Base-by-base conservation (phyloP, 2,329 filamentous ascomycete genomes). In the Phyllosticta citrichinensis region DNA sequence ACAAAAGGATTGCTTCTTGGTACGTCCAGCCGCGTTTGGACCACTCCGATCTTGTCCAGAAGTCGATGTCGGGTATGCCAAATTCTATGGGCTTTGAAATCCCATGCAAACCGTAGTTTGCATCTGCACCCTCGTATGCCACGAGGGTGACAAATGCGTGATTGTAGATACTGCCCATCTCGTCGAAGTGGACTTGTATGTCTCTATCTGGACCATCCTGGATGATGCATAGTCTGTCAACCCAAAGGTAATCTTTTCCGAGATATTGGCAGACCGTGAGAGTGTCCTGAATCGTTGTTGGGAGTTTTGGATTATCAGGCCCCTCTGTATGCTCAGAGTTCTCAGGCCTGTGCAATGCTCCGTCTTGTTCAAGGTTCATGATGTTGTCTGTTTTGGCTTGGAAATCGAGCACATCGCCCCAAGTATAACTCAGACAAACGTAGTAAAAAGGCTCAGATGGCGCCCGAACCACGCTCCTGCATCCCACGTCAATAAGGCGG, bases 1-100 rank as follows among this genome's bases (percentile, higher is more conserved):
- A n/a, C n/a, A n/a, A n/a, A n/a, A n/a, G n/a, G n/a, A n/a, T n/a
- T n/a, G n/a, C n/a, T n/a, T 63, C 62, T 25, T 62, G 62, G 17
- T 62, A 53, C 11, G 59, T 56, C 59, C 62, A 63, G 52, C 30
- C 62, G 19, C 59, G 52, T 53, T 63, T 47, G 3, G n/a, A 8
- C 40, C 40, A 47, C n/a, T 19, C 40, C 6, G 40, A 47, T 47
- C 40, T n/a, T 4, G 40, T 47, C 17, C 14, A 47, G n/a, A n/a
- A n/a, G n/a, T n/a, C n/a, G n/a, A n/a, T n/a, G n/a, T n/a, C n/a
- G n/a, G n/a, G n/a, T n/a, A n/a, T n/a, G n/a, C n/a, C n/a, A n/a
- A n/a, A n/a, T n/a, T n/a, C 14, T 5, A n/a, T 47, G 14, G 40
- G 40, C 17, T 5, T n/a, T 1, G 40, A 47, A n/a, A 47, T 47